phyloP scores from a whole-genome alignment of 441 rosid species.

The Mallotus repandus region DNA sequence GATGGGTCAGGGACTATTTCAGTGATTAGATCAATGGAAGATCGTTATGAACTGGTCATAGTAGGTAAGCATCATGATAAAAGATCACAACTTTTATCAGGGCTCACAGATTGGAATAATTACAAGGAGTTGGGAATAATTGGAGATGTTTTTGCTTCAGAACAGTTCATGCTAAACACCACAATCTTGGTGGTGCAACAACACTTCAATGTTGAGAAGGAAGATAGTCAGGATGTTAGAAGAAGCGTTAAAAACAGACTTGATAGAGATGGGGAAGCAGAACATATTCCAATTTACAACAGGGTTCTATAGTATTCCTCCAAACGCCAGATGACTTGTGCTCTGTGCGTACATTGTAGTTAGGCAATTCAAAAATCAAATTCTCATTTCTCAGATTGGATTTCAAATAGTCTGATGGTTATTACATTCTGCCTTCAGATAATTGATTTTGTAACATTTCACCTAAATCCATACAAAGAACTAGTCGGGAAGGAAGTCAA shows the following conservation, averaged over 20 bases:
- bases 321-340: not conserved
- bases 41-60: conserved; percentile 30
- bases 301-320: not conserved
- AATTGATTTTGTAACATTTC: not conserved
- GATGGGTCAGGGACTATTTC: conserved; percentile 24
- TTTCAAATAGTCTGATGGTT: conserved; percentile 2
- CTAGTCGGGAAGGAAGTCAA: not conserved
- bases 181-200: conserved; percentile 49
- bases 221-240: not conserved
- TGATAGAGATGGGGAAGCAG: conserved; percentile 12
- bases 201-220: conserved; percentile 13
- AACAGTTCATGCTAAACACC: conserved; percentile 26
- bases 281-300: conserved; percentile 6
- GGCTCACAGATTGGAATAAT: conserved; percentile 25
- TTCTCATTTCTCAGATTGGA: not conserved
- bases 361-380: not conserved
- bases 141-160: conserved; percentile 26
- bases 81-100: conserved; percentile 24
- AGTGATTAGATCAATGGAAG: conserved; percentile 30
- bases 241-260: not conserved
- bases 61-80: conserved; percentile 22
- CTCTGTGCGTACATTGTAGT: conserved; percentile 12
- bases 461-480: not conserved
- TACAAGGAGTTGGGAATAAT: conserved; percentile 27
- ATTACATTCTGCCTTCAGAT: conserved; percentile 3